Evolutionary conservation across 495 filamentous ascomycete genomes (phyloP), one percentile per base, ranked within the genome.

Genomic region (Penicillium mononematosum): DNA sequence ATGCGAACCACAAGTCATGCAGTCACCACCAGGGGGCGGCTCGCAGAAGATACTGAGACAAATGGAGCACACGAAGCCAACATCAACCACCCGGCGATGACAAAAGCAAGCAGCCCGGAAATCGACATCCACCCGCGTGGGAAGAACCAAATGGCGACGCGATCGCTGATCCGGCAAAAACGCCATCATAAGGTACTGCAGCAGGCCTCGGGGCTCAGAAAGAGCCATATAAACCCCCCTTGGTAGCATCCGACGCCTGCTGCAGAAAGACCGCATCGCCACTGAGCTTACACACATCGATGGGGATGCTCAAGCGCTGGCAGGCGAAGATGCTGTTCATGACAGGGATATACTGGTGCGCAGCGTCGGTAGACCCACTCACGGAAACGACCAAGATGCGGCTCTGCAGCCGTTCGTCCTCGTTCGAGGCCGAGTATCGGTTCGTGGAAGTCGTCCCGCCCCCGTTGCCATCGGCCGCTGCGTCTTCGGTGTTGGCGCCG

Each of bases 241-340:
- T 78, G 0, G 94, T 97, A 20, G 95, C 90, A 74, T 96, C 93
- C 39, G 84, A 86, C 10, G 93, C 94, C 71, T 98, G 94, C 62
- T 98, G 91, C 19, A 98, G 76, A 67, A 98, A 96, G n/a, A 94
- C 91, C 5, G 87, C 87, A 62, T 90, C 87, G 7, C 90, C 91
- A 43, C 88, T 83, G 10, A 98, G 79, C 55, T 95, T 88, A 55
- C 91, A 83, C 31, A 96, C 89, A 70, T 97, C 93, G 68, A 98
- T 89, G 14, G 94, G 89, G 58, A 98, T 90, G 58, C 80, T 80
- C 49, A 90, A 77, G 51, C 92, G 87, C 61, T 81, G 91, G 57
- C 92, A 92, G 10, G 94, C 95, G 72, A 98, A 98, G 41, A 97
- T 96, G 60, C 85, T 81, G 76, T 98, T 98, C 92, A 98, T 98